Evolutionary conservation across 2,329 filamentous ascomycete species (phyloP).

Genomic region (Hymenoscyphus linearis): DNA sequence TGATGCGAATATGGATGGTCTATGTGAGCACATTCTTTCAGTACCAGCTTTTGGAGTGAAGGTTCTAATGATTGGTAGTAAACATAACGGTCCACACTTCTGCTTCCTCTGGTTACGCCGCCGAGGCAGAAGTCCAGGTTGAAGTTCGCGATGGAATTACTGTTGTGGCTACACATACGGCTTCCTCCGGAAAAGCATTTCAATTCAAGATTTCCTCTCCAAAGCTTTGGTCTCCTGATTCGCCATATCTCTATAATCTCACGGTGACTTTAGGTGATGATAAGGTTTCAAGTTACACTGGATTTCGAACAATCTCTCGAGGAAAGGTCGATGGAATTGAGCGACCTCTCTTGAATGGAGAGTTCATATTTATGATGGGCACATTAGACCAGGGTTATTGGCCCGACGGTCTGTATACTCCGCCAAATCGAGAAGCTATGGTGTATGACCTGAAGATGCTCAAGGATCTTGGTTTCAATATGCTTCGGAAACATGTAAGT

Average conservation of each 20-base stretch:
- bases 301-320: conserved; percentile 57
- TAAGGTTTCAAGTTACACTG: conserved; percentile 57
- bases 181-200: conserved; percentile 45
- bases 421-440: conserved; percentile 64
- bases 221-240: conserved; percentile 59
- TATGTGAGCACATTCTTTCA: conserved; percentile 38
- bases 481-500: conserved; percentile 59
- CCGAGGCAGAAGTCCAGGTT: conserved; percentile 21
- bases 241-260: conserved; percentile 60
- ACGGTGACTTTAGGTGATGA: conserved; percentile 50
- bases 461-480: conserved; percentile 64
- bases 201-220: conserved; percentile 49
- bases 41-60: conserved; percentile 20
- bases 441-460: conserved; percentile 58
- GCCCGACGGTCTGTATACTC: conserved; percentile 63
- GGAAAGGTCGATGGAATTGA: conserved; percentile 47
- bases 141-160: conserved; percentile 7
- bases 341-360: conserved; percentile 52
- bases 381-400: conserved; percentile 68
- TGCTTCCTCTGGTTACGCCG: conserved; percentile 21
- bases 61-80: conserved; percentile 25
- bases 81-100: conserved; percentile 50
- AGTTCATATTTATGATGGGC: conserved; percentile 63
- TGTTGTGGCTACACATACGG: conserved; percentile 34
- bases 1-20: conserved; percentile 49